Evolutionary conservation across 2,329 filamentous ascomycete genomes (phyloP).

Genomic region (Exophiala sp.): DNA sequence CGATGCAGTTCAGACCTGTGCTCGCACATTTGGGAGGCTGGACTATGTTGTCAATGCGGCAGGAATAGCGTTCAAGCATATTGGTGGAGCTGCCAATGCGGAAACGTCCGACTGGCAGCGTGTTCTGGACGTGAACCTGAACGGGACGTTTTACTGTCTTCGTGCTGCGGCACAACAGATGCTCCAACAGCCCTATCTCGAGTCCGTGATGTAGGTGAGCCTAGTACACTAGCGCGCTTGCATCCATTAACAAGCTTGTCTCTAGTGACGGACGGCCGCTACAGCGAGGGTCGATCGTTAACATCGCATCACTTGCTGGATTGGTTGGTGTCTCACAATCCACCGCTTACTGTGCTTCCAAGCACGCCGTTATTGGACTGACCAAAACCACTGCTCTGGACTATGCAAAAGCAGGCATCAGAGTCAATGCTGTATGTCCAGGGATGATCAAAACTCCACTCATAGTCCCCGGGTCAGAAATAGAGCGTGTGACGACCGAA

Average conservation of each 20-base stretch:
- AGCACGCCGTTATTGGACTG: conserved; percentile 57
- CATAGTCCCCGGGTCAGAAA: background rate
- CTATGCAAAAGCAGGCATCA: conserved; percentile 43
- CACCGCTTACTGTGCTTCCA: conserved; percentile 42
- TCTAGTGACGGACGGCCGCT: background rate
- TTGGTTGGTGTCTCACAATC: conserved; percentile 39
- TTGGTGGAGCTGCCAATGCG: conserved; percentile 22
- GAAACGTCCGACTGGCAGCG: conserved; percentile 38
- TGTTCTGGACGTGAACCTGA: conserved; percentile 43
- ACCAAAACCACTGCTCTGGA: conserved; percentile 57
- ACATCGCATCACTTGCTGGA: conserved; percentile 36
- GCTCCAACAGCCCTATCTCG: conserved; percentile 38
- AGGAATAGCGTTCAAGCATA: conserved; percentile 28
- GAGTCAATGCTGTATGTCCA: conserved; percentile 31
- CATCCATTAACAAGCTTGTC: too few relatives aligned
- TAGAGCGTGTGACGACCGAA: background rate
- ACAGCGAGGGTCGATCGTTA: conserved; percentile 21
- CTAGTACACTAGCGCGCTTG: too few relatives aligned
- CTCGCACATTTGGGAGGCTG: conserved; percentile 48
- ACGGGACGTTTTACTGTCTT: conserved; percentile 43
- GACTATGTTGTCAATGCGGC: conserved; percentile 31
- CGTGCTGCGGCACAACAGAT: conserved; percentile 42
- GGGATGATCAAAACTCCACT: conserved; percentile 49
- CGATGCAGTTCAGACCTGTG: conserved; percentile 54
- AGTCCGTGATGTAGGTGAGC: background rate